phyloP scores from a whole-genome alignment of 176 grass and related monocot species.

The Oryza longistaminata region DNA sequence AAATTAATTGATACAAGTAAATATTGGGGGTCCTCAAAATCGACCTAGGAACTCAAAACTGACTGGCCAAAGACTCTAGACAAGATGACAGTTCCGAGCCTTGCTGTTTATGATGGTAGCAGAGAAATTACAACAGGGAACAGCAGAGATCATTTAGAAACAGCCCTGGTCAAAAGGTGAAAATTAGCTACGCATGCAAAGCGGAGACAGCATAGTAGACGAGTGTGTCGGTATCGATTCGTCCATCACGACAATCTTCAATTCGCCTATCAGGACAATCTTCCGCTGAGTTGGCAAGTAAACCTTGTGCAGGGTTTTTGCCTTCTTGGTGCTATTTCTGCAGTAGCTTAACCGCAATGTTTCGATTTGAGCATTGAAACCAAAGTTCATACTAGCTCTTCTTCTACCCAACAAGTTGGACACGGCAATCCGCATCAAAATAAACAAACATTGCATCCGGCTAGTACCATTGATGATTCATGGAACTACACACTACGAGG shows the following conservation, averaged over 20 bases:
- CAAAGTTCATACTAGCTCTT: neutral
- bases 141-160: neutral
- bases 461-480: neutral
- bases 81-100: neutral
- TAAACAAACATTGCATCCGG: too few relatives aligned
- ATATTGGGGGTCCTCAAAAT: constrained; percentile 13
- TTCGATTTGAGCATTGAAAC: neutral
- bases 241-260: too few relatives aligned
- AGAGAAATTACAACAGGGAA: neutral
- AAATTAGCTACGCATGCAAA: neutral
- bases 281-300: neutral
- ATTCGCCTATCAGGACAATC: too few relatives aligned
- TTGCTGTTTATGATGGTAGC: neutral
- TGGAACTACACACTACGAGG: neutral
- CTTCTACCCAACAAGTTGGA: neutral
- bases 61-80: neutral
- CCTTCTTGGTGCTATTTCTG: neutral
- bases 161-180: neutral
- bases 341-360: neutral
- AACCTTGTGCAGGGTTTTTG: neutral
- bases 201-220: neutral
- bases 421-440: neutral
- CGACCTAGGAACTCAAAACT: constrained; percentile 24
- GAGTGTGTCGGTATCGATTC: neutral
- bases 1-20: constrained; percentile 59